Evolutionary conservation across 1,284 basidiomycete species (phyloP).

Genomic region (Serendipita sp.): DNA sequence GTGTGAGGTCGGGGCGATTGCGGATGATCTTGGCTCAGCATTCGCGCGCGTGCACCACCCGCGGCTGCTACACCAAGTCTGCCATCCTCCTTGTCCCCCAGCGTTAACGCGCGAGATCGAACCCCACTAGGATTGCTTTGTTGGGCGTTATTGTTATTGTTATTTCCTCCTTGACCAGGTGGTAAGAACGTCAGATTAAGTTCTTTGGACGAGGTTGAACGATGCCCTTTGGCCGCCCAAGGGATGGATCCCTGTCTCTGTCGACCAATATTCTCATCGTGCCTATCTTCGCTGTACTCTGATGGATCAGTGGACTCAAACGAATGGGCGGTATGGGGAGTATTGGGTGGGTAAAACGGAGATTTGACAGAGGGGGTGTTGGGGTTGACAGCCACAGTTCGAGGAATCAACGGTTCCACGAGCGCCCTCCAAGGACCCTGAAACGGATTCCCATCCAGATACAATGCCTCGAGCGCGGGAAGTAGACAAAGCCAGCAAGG

Average conservation of each 20-base stretch:
- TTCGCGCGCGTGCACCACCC: neutral
- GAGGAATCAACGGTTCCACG: slow-evolving; percentile 60
- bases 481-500: slow-evolving; percentile 89
- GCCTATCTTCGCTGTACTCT: neutral
- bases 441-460: slow-evolving; percentile 89
- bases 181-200: neutral
- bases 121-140: neutral
- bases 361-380: neutral
- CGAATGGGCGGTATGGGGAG: slow-evolving; percentile 11
- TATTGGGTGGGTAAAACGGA: slow-evolving; percentile 10
- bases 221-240: neutral
- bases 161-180: neutral
- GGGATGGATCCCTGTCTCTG: neutral
- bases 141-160: no score
- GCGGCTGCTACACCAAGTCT: neutral
- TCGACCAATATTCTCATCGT: neutral
- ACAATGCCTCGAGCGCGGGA: slow-evolving; percentile 67
- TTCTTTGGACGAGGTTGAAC: neutral
- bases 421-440: slow-evolving; percentile 82
- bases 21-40: slow-evolving; percentile 5
- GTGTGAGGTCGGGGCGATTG: neutral
- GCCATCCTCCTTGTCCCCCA: slow-evolving; percentile 1
- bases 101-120: neutral
- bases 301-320: slow-evolving; percentile 6
- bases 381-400: neutral